Evolutionary conservation across 2,329 filamentous ascomycete species (phyloP), one percentile per base, ranked within the genome.

Genomic region (Microsporum audouinii): DNA sequence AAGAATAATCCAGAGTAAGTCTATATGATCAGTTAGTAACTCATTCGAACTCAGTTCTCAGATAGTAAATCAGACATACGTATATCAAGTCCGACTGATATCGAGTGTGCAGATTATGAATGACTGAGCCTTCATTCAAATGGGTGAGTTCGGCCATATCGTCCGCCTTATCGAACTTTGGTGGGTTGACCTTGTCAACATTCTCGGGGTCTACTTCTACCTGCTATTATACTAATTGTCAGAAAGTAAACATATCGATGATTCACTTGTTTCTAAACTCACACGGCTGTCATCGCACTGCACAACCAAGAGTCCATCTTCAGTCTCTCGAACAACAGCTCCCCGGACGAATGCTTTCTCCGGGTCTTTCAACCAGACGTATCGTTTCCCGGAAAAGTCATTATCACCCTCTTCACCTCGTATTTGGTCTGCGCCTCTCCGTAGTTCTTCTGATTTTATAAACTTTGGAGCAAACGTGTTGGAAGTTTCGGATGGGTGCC

Each of bases 81-180:
- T 88, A 99, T 67, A 99, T 99, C 63, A 99, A 78, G 75, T 99
- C 94, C 51, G 94, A 84, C 73, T 96, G 90, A 72, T 99, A 99
- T 75, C 94, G 82, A 80, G 89, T 92, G 67, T 95, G 88, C 61
- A 99, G 82, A 71, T 99, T 99, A 77, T 99, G 91, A 58, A 99
- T 91, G 58, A 99, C 94, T 0, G 94, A 97, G 27, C 92, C 89
- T 77, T 99, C 94, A 75, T 99, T 99, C 65, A 99, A 79, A 75
- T 99, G 94, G 4, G 94, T 99, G 70, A 99, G 82, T 74, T 99
- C 94, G 29, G 95, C 94, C 94, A 99, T 99, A 75, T 99, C 95
- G 77, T 95, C 91, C 65, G 92, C 92, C 76, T 96, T 99, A 82
- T 99, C 94, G 77, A 99, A 99, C 57, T 99, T 99, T 70, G 92